These are phyloP conservation scores for Sclerotinia minor DNA, from an alignment of 2,329 filamentous ascomycete genomes.

Conservation along the genomic window DNA sequence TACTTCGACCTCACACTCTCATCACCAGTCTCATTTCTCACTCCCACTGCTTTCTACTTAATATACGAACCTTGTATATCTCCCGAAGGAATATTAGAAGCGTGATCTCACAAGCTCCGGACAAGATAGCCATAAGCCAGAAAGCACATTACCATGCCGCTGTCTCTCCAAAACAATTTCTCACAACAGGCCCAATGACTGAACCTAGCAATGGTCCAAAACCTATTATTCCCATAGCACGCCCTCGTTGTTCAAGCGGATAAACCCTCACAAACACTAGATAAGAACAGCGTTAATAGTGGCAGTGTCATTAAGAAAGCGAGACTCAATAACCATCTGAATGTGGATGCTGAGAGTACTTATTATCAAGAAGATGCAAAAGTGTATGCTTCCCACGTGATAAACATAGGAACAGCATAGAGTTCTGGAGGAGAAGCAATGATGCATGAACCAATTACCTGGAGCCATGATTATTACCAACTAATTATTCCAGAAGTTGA, in stretches of 20 bases:
- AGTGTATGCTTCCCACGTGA: conserved; percentile 52
- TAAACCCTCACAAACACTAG: neutral
- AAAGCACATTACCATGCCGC: conserved; percentile 44
- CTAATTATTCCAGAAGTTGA: too few relatives aligned
- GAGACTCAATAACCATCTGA: conserved; percentile 55
- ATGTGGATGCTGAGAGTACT: conserved; percentile 51
- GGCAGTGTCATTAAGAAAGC: conserved; percentile 61
- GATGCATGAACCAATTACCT: conserved; percentile 51
- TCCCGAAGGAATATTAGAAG: conserved; percentile 43
- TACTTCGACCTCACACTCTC: neutral
- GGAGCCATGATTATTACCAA: neutral
- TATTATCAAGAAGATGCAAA: conserved; percentile 45
- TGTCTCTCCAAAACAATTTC: conserved; percentile 40
- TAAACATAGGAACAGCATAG: conserved; percentile 54
- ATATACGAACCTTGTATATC: neutral
- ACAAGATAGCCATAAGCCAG: conserved; percentile 43
- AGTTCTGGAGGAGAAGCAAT: conserved; percentile 61
- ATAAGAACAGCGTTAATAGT: conserved; percentile 46
- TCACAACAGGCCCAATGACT: conserved; percentile 37
- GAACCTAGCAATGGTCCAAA: conserved; percentile 36
- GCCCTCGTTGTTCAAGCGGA: conserved; percentile 1
- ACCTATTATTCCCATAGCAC: neutral
- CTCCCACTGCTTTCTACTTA: neutral
- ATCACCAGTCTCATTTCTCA: conserved; percentile 30
- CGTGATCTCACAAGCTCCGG: conserved; percentile 45